These are phyloP conservation scores for Cucurbita argyrosperma DNA, from an alignment of 306 rosid genomes.

Conservation along the genomic window DNA sequence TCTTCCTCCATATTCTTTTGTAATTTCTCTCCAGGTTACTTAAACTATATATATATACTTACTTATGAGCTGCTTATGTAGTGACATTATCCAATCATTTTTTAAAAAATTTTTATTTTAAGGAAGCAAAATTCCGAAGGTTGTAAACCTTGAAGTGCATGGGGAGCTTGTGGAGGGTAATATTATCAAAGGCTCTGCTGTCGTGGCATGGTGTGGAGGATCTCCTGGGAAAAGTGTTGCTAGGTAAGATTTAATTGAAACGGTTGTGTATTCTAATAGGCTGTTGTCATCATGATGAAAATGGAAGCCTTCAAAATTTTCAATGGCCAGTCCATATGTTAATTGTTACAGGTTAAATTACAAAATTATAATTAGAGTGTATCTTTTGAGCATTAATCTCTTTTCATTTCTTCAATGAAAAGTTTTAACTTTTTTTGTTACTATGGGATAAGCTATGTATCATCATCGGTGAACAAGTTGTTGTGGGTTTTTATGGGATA, in stretches of 20 bases:
- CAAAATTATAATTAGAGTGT: too few relatives aligned
- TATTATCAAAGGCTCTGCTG: conserved; percentile 54
- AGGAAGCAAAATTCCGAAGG: conserved; percentile 88
- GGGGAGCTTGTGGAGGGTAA: conserved; percentile 89
- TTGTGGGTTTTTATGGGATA: background rate
- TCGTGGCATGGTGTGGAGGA: conserved; percentile 97
- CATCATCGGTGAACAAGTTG: background rate
- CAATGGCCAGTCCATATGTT: background rate
- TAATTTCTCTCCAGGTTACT: background rate
- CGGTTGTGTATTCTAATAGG: background rate
- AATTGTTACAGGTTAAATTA: background rate
- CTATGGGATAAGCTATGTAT: background rate
- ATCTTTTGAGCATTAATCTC: too few relatives aligned
- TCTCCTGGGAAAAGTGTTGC: conserved; percentile 91
- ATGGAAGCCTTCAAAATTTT: background rate
- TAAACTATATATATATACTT: background rate
- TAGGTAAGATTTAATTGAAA: conserved; percentile 45
- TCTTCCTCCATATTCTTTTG: background rate
- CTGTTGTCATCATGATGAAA: background rate
- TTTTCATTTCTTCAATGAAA: too few relatives aligned
- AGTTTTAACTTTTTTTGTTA: too few relatives aligned
- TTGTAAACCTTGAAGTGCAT: conserved; percentile 58
- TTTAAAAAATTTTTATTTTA: background rate
- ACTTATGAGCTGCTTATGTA: background rate
- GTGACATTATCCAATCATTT: background rate